Evolutionary conservation across 1,284 basidiomycete genomes (phyloP).

Genomic region (Fomitopsis betulina): DNA sequence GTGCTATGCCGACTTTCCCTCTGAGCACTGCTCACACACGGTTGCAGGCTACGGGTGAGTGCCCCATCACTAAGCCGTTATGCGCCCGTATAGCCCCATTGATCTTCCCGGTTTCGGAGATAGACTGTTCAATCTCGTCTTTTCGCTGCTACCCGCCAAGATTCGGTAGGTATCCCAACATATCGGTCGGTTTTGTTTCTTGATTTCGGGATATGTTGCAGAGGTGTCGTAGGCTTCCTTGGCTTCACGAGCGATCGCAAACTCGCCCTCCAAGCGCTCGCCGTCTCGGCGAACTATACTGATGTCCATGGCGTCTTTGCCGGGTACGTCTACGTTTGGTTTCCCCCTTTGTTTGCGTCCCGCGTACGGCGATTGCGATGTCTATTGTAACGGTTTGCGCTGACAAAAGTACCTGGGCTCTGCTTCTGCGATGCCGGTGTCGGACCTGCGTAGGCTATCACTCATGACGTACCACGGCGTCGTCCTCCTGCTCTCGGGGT

Average conservation of each 20-base stretch:
- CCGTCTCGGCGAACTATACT: constrained; percentile 56
- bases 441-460: constrained; percentile 43
- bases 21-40: constrained; percentile 3
- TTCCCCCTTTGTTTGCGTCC: not conserved
- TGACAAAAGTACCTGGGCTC: not conserved
- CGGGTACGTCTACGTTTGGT: constrained; percentile 38
- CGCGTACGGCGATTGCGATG: not conserved
- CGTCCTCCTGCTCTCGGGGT: constrained; percentile 64
- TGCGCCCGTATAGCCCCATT: constrained; percentile 1
- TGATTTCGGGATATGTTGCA: constrained; percentile 22
- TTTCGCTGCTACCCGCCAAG: constrained; percentile 68
- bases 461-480: constrained; percentile 76
- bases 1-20: not conserved
- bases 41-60: constrained; percentile 26
- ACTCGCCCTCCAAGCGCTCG: constrained; percentile 61
- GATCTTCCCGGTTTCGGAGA: constrained; percentile 29
- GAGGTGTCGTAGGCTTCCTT: constrained; percentile 65
- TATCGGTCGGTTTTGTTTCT: constrained; percentile 1
- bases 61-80: not conserved
- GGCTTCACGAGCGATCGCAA: constrained; percentile 70
- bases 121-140: constrained; percentile 74
- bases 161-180: constrained; percentile 44
- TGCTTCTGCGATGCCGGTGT: not conserved
- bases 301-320: constrained; percentile 75
- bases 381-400: not conserved